phyloP scores from a whole-genome alignment of 768 basidiomycete species.

The Coprinellus aureogranulatus region DNA sequence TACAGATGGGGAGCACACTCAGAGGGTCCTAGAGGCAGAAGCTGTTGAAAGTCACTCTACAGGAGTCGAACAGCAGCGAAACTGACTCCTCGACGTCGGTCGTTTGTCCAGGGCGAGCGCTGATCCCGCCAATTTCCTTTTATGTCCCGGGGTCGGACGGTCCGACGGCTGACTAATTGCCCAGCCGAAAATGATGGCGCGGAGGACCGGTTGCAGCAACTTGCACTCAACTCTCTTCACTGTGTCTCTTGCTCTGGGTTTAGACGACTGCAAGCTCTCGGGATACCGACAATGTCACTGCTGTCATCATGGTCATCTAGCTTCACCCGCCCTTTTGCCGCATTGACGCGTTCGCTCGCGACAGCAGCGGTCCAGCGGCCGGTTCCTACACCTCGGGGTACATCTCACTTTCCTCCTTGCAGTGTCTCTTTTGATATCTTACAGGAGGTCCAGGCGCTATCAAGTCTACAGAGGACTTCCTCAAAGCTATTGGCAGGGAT shows the following conservation, averaged over 20 bases:
- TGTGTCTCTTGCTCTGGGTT: too few species aligned
- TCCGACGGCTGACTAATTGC: not conserved
- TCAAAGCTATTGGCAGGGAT: constrained; percentile 71
- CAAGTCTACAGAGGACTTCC: constrained; percentile 57
- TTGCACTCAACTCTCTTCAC: not conserved
- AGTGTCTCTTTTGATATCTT: constrained; percentile 2
- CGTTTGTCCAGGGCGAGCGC: too few species aligned
- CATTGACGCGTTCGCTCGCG: not conserved
- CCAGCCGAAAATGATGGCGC: not conserved
- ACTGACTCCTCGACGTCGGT: too few species aligned
- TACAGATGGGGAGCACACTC: too few species aligned
- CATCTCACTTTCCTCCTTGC: constrained; percentile 10
- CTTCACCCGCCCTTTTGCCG: not conserved
- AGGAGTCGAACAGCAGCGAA: too few species aligned
- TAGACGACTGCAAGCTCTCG: not conserved
- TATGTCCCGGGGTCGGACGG: too few species aligned
- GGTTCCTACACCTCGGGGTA: constrained; percentile 38
- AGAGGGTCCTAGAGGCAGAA: too few species aligned
- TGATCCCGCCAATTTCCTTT: too few species aligned
- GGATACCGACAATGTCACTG: not conserved
- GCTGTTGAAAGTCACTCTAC: too few species aligned
- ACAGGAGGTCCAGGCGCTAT: constrained; percentile 41
- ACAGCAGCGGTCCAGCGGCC: constrained; percentile 11
- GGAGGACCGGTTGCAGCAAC: not conserved
- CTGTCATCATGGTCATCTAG: not conserved